Conservation (phyloP, 257 asterid species). For the Ballota nigra region DNA sequence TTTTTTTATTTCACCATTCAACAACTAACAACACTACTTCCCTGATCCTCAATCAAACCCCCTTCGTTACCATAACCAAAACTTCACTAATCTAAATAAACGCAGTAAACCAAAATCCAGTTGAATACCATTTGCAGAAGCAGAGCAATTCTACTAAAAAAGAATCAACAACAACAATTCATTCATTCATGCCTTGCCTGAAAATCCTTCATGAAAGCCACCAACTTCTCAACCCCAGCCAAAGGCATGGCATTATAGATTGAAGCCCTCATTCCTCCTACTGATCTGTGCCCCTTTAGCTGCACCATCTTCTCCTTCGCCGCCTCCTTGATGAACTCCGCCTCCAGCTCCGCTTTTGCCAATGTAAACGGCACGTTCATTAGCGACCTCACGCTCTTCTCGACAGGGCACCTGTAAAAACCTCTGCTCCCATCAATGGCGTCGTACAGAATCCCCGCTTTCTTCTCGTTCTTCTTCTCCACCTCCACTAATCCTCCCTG, state of each 20-base stretch:
- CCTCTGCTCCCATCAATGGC: slow-evolving; percentile 82
- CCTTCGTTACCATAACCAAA: not conserved
- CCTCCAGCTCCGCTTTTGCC: slow-evolving; percentile 80
- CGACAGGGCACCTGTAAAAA: slow-evolving; percentile 82
- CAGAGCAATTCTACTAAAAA: not conserved
- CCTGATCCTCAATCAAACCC: not conserved
- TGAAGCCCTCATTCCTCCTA: slow-evolving; percentile 98
- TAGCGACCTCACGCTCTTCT: slow-evolving; percentile 78
- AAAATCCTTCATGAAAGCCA: slow-evolving; percentile 92
- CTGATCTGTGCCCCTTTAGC: slow-evolving; percentile 93
- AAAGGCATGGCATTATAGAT: slow-evolving; percentile 96
- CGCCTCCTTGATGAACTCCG: slow-evolving; percentile 88
- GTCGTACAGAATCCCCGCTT: slow-evolving; percentile 63
- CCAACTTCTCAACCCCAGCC: slow-evolving; percentile 88
- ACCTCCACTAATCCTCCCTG: slow-evolving; percentile 87
- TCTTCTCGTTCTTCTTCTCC: slow-evolving; percentile 75
- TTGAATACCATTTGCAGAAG: slow-evolving; percentile 7
- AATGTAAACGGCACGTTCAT: slow-evolving; percentile 92
- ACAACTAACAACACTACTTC: not conserved
- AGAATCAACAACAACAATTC: not conserved
- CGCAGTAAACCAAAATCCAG: not conserved
- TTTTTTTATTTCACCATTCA: not conserved
- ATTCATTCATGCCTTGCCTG: slow-evolving; percentile 74
- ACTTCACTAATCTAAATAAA: not conserved
- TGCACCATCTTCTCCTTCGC: slow-evolving; percentile 94